Evolutionary conservation across 768 basidiomycete species (phyloP), one percentile per base, ranked within the genome.

Genomic region (Lactarius indigo): DNA sequence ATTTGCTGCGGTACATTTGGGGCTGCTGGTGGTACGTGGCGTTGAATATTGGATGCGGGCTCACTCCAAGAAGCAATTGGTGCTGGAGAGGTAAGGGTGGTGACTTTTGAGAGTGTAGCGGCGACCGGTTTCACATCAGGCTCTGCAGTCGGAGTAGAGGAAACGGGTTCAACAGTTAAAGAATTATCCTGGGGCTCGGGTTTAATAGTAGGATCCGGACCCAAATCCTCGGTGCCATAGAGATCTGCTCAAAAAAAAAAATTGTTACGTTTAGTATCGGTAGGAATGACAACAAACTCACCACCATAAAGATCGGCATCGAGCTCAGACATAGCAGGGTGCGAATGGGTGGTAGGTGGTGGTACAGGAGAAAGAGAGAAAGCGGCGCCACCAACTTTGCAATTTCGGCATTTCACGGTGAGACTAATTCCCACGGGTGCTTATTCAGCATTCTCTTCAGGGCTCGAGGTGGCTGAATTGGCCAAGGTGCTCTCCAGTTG

Each of bases 271-370:
- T 66, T 10, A 55, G 30, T 47, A 61, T 1, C 28, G 12, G 31
- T 4, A 30, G 56, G n/a, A 26, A n/a, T 20, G 6, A 52, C 17
- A 10, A 59, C 3, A 6, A 13, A 73, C 86, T 64, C 74, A 91
- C 93, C 93, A 73, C 92, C 91, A 73, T 95, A 95, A 60, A 94
- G 85, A 77, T 94, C 93, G 78, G 90, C 89, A 77, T 94, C 91
- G 76, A 91, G 87, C 79, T 90, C 90, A 69, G 87, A 86, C 89
- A 89, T 89, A 2, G 64, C 28, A 15, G 37, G 30, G 55, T 52
- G 59, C 41, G 55, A 68, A 74, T 26, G 50, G 42, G 23, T 26
- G 23, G 23, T 50, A 50, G 23, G 77, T 79, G 70, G 66, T 72
- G 71, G 71, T 72, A 56, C 44, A 70, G 55, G 63, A 71, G 47